phyloP scores from a whole-genome alignment of 2,329 filamentous ascomycete species.

The Botrytis porri region DNA sequence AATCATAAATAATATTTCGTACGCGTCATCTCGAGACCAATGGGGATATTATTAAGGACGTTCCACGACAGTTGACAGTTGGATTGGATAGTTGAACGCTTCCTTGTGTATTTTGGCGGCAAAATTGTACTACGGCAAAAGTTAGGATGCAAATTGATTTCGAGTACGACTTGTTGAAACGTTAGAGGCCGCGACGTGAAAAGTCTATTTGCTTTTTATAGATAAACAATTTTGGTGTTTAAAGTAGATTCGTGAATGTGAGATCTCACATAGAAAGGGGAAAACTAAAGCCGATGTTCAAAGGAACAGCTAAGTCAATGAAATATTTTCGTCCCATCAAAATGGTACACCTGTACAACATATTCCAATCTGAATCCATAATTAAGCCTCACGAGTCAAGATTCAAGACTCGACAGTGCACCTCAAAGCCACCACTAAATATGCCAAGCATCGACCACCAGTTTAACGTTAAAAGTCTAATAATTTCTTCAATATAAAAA shows the following conservation, averaged over 20 bases:
- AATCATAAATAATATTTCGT: not conserved
- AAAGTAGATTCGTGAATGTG: not conserved
- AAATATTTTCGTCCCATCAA: not conserved
- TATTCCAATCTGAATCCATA: not conserved
- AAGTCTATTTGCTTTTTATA: not conserved
- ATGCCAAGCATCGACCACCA: not conserved
- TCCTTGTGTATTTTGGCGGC: not conserved
- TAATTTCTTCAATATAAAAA: not conserved
- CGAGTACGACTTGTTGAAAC: not conserved
- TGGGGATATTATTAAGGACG: not conserved
- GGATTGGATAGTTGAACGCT: not conserved
- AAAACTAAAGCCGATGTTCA: not conserved
- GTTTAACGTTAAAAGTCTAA: not conserved
- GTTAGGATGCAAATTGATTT: not conserved
- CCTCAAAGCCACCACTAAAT: not conserved
- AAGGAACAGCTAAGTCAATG: not conserved
- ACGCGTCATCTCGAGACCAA: constrained; percentile 3
- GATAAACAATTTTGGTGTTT: not conserved
- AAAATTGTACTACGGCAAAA: not conserved
- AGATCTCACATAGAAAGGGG: not conserved
- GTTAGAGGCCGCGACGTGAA: not conserved
- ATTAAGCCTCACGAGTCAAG: constrained; percentile 3
- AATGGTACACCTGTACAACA: not conserved
- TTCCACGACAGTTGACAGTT: not conserved
- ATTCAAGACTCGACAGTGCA: not conserved